These are phyloP conservation scores for Tylopilus cervinicoccineus DNA, from an alignment of 768 basidiomycete genomes.

Conservation along the genomic window DNA sequence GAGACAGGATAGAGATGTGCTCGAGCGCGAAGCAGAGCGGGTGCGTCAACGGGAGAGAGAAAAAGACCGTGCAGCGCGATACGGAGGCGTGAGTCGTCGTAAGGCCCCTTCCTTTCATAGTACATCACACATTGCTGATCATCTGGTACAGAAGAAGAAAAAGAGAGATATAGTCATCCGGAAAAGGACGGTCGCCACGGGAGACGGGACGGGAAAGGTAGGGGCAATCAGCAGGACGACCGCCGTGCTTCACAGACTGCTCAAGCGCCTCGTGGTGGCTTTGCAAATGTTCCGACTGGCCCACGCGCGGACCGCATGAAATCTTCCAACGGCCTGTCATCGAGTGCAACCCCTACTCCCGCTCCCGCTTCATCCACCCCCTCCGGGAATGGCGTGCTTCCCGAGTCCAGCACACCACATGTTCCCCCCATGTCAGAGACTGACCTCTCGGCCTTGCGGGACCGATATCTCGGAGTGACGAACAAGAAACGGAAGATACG, in stretches of 20 bases:
- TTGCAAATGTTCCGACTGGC: constrained; percentile 75
- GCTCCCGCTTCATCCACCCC: constrained; percentile 49
- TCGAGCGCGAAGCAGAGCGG: constrained; percentile 76
- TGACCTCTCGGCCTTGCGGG: constrained; percentile 80
- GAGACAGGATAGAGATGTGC: constrained; percentile 56
- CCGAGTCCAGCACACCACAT: constrained; percentile 38
- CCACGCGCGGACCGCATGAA: constrained; percentile 75
- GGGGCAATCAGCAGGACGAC: constrained; percentile 35
- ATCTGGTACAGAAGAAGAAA: constrained; percentile 42
- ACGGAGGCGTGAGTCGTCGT: constrained; percentile 38
- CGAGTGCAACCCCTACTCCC: constrained; percentile 43
- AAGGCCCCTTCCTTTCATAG: constrained; percentile 7
- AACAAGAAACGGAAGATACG: constrained; percentile 93
- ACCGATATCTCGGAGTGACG: constrained; percentile 91
- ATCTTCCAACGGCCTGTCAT: constrained; percentile 26
- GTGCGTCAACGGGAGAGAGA: constrained; percentile 50
- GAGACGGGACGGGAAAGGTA: constrained; percentile 38
- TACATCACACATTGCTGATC: constrained; percentile 4
- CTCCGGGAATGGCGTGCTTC: constrained; percentile 23
- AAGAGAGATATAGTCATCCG: constrained; percentile 43
- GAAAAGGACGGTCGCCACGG: constrained; percentile 46
- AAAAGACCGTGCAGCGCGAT: constrained; percentile 31
- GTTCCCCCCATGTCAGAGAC: constrained; percentile 71
- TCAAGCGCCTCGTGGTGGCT: constrained; percentile 41
- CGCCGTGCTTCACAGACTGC: constrained; percentile 31